These are phyloP conservation scores for Stellera chamaejasme DNA, from an alignment of 345 rosid genomes.

Conservation along the genomic window DNA sequence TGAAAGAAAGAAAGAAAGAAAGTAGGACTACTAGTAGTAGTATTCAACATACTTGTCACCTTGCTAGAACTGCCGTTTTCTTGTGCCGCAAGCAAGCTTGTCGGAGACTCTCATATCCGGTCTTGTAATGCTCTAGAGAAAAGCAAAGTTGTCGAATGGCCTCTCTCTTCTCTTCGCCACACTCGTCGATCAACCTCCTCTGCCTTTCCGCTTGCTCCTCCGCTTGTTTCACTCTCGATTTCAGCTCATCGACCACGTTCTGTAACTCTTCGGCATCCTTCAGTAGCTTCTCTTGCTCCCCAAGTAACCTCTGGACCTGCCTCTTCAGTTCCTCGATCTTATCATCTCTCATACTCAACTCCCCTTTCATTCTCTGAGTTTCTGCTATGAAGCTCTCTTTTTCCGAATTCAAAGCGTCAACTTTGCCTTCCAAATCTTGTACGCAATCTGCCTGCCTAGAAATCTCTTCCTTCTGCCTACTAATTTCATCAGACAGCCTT, in stretches of 20 bases:
- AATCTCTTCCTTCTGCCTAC: constrained; percentile 36
- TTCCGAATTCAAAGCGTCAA: constrained; percentile 24
- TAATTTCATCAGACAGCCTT: constrained; percentile 24
- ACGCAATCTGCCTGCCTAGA: constrained; percentile 24
- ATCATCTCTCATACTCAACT: constrained; percentile 25
- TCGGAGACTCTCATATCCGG: constrained; percentile 35
- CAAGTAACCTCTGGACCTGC: constrained; percentile 38
- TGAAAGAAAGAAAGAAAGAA: too few species aligned
- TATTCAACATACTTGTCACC: constrained; percentile 5
- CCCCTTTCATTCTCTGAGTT: constrained; percentile 26
- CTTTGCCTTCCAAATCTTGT: constrained; percentile 25
- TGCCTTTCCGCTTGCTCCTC: constrained; percentile 43
- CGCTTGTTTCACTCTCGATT: constrained; percentile 31
- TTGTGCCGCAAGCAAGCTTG: constrained; percentile 31
- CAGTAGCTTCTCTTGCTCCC: constrained; percentile 39
- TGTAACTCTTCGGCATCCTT: constrained; percentile 20
- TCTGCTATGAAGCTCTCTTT: constrained; percentile 29
- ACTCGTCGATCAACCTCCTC: constrained; percentile 29
- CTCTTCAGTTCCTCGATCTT: constrained; percentile 32
- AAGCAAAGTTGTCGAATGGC: constrained; percentile 68
- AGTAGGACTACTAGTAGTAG: too few species aligned
- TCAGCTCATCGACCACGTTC: constrained; percentile 23
- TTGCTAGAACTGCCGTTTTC: constrained; percentile 20
- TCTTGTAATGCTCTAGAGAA: constrained; percentile 57
- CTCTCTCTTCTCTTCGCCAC: constrained; percentile 65